A percentile compares a stretch with the other conserved stretches of the same genome.
These are phyloP conservation scores for Pestalotiopsis sp. DNA, from an alignment of 2,329 filamentous ascomycete species.

Conservation along the genomic window DNA sequence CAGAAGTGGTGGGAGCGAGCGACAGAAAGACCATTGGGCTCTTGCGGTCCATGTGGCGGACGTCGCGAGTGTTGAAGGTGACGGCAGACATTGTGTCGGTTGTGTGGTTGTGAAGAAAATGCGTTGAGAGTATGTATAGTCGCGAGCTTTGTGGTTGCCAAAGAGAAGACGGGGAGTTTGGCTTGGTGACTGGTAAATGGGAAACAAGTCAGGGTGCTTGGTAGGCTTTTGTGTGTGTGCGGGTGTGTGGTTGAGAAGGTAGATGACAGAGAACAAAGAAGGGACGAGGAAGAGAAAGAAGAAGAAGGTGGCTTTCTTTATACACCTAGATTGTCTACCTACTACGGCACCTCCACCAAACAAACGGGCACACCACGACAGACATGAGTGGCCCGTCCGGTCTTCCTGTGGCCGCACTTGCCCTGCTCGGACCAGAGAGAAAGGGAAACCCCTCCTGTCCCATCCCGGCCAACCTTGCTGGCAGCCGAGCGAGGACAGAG, in stretches of 20 bases:
- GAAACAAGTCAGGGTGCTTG: not conserved
- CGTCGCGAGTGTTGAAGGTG: slow-evolving; percentile 19
- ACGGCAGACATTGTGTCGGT: slow-evolving; percentile 16
- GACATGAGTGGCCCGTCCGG: not conserved
- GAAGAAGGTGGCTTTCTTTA: slow-evolving; percentile 1
- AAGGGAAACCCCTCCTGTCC: not conserved
- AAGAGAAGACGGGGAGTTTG: not conserved
- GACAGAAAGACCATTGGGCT: slow-evolving; percentile 52
- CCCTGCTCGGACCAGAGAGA: not conserved
- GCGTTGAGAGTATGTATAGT: not conserved
- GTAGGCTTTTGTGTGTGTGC: slow-evolving; percentile 13
- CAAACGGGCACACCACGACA: not conserved
- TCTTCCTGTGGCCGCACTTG: not conserved
- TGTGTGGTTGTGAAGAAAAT: slow-evolving; percentile 24
- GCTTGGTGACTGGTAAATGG: slow-evolving; percentile 17
- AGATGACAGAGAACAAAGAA: not conserved
- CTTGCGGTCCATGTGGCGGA: slow-evolving; percentile 26
- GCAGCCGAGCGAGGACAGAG: not conserved
- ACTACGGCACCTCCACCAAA: not conserved
- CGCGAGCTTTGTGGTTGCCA: not conserved
- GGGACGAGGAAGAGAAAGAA: not conserved
- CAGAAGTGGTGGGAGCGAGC: slow-evolving; percentile 60
- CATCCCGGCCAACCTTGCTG: not conserved
- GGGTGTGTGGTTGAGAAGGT: not conserved
- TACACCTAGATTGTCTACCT: not conserved